These are phyloP conservation scores for Dissoconium aciculare DNA, from an alignment of 2,329 filamentous ascomycete genomes.

Conservation along the genomic window DNA sequence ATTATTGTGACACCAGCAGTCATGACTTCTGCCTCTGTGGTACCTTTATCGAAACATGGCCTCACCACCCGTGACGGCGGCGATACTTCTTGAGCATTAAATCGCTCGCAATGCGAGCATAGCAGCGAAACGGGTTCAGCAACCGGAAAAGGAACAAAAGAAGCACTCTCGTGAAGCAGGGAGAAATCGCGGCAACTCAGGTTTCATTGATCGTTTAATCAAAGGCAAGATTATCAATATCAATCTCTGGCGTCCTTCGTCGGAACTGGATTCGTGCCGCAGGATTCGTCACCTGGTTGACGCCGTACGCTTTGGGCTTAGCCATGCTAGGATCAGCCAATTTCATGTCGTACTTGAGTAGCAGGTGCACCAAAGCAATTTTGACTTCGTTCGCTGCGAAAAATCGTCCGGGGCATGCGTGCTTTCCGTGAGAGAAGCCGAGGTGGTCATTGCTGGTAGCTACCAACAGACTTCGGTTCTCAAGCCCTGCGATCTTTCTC, in stretches of 20 bases:
- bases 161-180: no score
- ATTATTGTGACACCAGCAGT: no score
- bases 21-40: no score
- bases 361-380: slow-evolving; percentile 20
- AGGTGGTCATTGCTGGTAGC: slow-evolving; percentile 14
- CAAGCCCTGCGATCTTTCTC: slow-evolving; percentile 10
- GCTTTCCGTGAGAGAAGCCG: slow-evolving; percentile 20
- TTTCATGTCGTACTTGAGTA: slow-evolving; percentile 24
- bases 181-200: no score
- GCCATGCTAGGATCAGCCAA: slow-evolving; percentile 9
- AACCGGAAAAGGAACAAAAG: no score
- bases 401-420: slow-evolving; percentile 24
- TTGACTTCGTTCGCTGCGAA: slow-evolving; percentile 25
- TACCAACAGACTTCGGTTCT: slow-evolving; percentile 11
- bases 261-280: slow-evolving; percentile 7
- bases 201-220: no score
- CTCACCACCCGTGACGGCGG: no score
- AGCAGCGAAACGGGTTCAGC: no score
- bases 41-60: no score
- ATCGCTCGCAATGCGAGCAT: no score
- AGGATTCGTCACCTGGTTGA: slow-evolving; percentile 6
- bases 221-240: slow-evolving; percentile 6
- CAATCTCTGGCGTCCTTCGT: slow-evolving; percentile 8
- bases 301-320: slow-evolving; percentile 4
- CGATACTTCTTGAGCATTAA: no score